phyloP scores from a whole-genome alignment of 352 stramenopile species.

The Peronospora farinosa region DNA sequence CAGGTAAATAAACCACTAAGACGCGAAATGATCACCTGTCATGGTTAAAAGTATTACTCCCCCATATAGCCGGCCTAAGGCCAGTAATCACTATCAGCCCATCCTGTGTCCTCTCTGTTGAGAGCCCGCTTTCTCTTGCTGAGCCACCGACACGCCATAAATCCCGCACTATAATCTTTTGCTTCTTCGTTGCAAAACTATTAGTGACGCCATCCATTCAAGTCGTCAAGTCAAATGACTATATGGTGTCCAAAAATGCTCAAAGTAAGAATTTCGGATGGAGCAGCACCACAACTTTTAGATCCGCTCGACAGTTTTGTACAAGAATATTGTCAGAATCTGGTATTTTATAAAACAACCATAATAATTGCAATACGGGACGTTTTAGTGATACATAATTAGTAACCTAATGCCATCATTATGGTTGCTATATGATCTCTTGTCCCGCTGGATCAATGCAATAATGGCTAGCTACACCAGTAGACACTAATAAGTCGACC shows the following conservation, averaged over 20 bases:
- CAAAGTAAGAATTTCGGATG: no score
- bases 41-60: slow-evolving; percentile 2
- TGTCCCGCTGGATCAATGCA: no score
- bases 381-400: no score
- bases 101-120: slow-evolving; percentile 7
- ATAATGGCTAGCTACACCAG: no score
- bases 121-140: not conserved
- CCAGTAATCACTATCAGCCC: slow-evolving; percentile 6
- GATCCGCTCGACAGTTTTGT: no score
- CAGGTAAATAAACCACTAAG: slow-evolving; percentile 19
- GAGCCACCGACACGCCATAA: slow-evolving; percentile 23
- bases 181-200: slow-evolving; percentile 9
- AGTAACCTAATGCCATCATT: no score
- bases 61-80: not conserved
- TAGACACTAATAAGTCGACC: no score
- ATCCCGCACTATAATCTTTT: slow-evolving; percentile 13
- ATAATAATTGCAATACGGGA: no score
- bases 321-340: no score
- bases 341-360: no score
- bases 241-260: slow-evolving; percentile 30
- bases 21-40: slow-evolving; percentile 16
- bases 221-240: slow-evolving; percentile 21
- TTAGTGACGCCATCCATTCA: slow-evolving; percentile 11
- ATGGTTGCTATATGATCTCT: no score
- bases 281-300: no score